Percentiles rank a stretch among this genome's conserved stretches.
Conservation (phyloP, 805 yeast species). For the Torulaspora gathmanii region DNA sequence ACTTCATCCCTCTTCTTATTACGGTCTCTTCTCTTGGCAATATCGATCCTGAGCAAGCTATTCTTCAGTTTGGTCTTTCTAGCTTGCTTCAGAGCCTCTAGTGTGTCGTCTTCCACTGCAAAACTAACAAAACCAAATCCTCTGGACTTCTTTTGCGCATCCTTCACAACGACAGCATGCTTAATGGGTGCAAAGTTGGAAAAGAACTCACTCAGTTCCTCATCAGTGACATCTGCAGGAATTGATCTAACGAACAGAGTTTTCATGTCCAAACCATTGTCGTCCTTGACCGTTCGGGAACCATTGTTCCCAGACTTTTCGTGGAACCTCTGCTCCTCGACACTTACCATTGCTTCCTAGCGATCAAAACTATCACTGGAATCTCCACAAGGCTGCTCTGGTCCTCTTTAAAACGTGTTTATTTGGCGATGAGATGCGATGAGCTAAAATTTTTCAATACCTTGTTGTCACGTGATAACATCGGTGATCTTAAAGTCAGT, state of each 20-base stretch:
- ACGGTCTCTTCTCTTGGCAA: constrained; percentile 91
- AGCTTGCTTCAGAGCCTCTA: constrained; percentile 63
- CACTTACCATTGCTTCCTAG: constrained; percentile 1
- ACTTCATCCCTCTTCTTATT: constrained; percentile 33
- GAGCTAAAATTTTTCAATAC: constrained; percentile 15
- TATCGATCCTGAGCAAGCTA: constrained; percentile 66
- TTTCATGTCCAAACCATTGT: constrained; percentile 38
- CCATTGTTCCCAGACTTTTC: not conserved
- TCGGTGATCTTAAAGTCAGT: not conserved
- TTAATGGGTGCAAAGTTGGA: constrained; percentile 91
- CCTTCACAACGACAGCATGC: constrained; percentile 89
- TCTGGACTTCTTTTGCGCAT: constrained; percentile 67
- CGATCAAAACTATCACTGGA: not conserved
- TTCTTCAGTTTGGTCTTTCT: constrained; percentile 63
- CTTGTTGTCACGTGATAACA: not conserved
- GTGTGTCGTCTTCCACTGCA: constrained; percentile 76
- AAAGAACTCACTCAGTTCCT: constrained; percentile 76
- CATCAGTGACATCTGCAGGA: constrained; percentile 76
- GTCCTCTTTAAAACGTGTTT: not conserved
- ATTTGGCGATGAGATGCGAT: constrained; percentile 20
- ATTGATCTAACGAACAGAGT: constrained; percentile 83
- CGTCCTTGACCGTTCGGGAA: constrained; percentile 7
- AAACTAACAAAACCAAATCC: constrained; percentile 97
- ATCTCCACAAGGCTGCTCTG: too few relatives aligned
- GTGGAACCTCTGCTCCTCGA: not conserved